Conservation (phyloP, 2,329 filamentous ascomycete species). For the Colletotrichum eleusines region DNA sequence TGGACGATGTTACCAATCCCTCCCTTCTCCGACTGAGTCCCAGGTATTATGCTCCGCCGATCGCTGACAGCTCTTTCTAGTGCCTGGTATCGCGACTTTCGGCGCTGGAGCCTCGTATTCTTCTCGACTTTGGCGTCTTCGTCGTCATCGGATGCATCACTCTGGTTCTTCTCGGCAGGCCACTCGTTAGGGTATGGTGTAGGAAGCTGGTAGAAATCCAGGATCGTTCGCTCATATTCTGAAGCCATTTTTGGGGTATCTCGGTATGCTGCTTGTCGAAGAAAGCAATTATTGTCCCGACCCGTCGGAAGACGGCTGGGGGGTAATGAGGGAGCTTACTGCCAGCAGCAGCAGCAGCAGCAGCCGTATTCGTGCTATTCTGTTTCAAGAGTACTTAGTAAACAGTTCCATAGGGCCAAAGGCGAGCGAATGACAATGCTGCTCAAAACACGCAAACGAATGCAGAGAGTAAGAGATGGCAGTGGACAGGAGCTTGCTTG, state of each 20-base stretch:
- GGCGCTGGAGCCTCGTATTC: conserved; percentile 65
- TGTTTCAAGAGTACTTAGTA: conserved; percentile 22
- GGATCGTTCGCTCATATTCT: conserved; percentile 80
- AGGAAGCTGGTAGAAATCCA: conserved; percentile 90
- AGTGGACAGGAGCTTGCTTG: conserved; percentile 17
- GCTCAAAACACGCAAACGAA: neutral
- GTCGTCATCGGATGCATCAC: conserved; percentile 74
- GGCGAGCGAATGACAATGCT: conserved; percentile 8
- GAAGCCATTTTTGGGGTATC: conserved; percentile 46
- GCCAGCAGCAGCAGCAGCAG: conserved; percentile 5
- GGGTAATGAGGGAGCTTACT: conserved; percentile 25
- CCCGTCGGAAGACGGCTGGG: conserved; percentile 6
- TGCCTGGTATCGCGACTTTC: conserved; percentile 85
- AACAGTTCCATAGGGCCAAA: conserved; percentile 20
- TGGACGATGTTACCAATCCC: conserved; percentile 84
- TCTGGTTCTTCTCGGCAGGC: conserved; percentile 84
- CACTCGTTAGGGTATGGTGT: conserved; percentile 85
- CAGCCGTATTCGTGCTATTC: conserved; percentile 3
- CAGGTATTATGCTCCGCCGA: conserved; percentile 73
- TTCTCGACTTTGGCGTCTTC: conserved; percentile 63
- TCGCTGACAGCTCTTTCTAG: conserved; percentile 81
- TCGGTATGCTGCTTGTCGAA: neutral
- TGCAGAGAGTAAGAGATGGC: neutral
- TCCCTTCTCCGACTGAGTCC: conserved; percentile 73
- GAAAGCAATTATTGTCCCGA: conserved; percentile 7